Conservation (phyloP, 1,284 basidiomycete genomes). For the Puccinia triticina region DNA sequence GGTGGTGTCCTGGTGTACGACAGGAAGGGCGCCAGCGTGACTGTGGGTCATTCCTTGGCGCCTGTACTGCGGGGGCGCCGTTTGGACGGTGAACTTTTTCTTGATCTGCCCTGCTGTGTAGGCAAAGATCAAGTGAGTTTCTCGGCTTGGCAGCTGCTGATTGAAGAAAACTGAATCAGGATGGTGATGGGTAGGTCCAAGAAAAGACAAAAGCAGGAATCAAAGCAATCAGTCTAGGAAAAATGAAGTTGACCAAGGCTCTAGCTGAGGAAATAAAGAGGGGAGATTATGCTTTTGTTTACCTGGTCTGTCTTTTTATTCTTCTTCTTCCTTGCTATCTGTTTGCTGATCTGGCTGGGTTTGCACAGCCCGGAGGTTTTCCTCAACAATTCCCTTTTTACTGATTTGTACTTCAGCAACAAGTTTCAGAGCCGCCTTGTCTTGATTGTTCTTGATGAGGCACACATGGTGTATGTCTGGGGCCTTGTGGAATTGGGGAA, state of each 20-base stretch:
- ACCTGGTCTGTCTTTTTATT: slow-evolving; percentile 1
- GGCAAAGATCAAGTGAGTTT: slow-evolving; percentile 21
- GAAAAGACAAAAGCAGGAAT: slow-evolving; percentile 5
- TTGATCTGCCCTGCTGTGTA: too few relatives aligned
- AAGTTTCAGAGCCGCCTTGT: background rate
- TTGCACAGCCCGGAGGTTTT: slow-evolving; percentile 14
- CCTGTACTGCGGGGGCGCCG: too few relatives aligned
- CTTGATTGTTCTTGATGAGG: slow-evolving; percentile 25
- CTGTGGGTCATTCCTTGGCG: too few relatives aligned
- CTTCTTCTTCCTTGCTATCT: background rate
- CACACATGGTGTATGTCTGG: slow-evolving; percentile 20
- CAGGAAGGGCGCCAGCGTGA: too few relatives aligned
- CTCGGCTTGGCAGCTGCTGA: background rate
- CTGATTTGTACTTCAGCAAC: background rate
- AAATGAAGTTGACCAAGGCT: background rate
- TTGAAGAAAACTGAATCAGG: background rate
- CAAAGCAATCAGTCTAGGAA: slow-evolving; percentile 5
- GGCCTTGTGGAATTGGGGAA: background rate
- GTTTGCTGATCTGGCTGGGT: background rate
- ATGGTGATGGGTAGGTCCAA: background rate
- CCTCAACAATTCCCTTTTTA: too few relatives aligned
- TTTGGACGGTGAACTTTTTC: too few relatives aligned
- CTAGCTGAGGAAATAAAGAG: background rate
- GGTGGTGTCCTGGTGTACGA: too few relatives aligned
- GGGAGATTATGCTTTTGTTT: slow-evolving; percentile 16